phyloP scores from a whole-genome alignment of 176 grass and related monocot species.

The Musa beccarii region DNA sequence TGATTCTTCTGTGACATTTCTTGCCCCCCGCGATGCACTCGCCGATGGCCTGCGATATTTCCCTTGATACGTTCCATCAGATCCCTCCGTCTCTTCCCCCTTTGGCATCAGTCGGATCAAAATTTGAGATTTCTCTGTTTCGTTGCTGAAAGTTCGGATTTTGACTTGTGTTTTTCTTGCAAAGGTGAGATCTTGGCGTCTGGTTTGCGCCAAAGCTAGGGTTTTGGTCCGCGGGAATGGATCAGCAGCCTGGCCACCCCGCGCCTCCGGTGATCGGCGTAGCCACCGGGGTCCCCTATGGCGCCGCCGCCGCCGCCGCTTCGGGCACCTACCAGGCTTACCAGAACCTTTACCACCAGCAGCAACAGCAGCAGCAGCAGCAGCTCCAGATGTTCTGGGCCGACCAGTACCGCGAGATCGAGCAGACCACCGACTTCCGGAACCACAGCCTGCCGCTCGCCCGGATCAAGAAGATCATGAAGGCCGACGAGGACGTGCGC shows the following conservation, averaged over 20 bases:
- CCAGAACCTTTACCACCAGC: conserved; percentile 9
- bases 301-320: background rate
- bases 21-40: background rate
- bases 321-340: background rate
- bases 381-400: conserved; percentile 64
- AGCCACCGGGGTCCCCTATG: background rate
- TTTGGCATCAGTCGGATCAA: background rate
- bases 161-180: background rate
- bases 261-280: background rate
- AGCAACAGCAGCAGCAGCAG: conserved; percentile 18
- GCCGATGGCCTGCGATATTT: background rate
- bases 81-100: background rate
- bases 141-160: background rate
- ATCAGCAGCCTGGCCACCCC: conserved; percentile 2
- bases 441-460: conserved; percentile 86
- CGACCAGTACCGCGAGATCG: conserved; percentile 84
- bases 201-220: too few relatives aligned
- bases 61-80: background rate
- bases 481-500: conserved; percentile 32
- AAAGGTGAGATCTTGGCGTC: background rate
- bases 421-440: conserved; percentile 78
- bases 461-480: conserved; percentile 98
- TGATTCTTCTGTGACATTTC: background rate
- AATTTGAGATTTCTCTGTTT: background rate
- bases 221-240: background rate